Conservation (phyloP, 139 green algal genomes). For the Zygnema cylindricum region DNA sequence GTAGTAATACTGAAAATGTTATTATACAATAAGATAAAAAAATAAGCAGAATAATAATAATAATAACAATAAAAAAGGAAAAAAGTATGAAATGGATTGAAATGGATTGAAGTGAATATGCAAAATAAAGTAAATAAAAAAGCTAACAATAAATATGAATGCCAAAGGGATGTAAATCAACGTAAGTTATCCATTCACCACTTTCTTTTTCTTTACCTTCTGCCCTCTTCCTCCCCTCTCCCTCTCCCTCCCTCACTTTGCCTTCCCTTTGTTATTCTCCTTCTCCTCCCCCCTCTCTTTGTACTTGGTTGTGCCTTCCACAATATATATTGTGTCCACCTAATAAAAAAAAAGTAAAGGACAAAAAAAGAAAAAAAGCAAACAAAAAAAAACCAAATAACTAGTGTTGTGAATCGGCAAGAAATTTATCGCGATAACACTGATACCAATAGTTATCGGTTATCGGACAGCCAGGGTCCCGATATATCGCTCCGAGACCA, state of each 20-base stretch:
- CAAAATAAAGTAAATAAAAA: too few species aligned
- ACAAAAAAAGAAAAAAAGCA: too few species aligned
- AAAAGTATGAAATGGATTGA: neutral
- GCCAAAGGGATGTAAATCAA: too few species aligned
- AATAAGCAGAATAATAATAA: neutral
- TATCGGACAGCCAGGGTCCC: too few species aligned
- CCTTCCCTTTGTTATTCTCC: neutral
- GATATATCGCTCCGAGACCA: too few species aligned
- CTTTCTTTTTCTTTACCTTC: neutral
- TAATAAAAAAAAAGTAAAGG: too few species aligned
- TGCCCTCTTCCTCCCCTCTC: neutral
- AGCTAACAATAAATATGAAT: too few species aligned
- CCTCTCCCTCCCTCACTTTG: neutral
- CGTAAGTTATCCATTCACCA: neutral
- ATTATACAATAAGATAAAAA: neutral
- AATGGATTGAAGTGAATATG: too few species aligned
- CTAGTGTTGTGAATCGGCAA: too few species aligned
- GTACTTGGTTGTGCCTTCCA: conserved; percentile 2
- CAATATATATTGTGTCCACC: neutral
- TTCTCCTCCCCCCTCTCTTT: neutral
- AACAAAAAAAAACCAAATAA: too few species aligned
- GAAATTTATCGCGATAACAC: too few species aligned
- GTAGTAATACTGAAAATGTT: neutral
- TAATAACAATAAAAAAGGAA: neutral
- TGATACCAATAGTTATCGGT: too few species aligned